Evolutionary conservation across 371 early-diverging fungal genomes (phyloP).

Genomic region (Lichtheimia ramosa): DNA sequence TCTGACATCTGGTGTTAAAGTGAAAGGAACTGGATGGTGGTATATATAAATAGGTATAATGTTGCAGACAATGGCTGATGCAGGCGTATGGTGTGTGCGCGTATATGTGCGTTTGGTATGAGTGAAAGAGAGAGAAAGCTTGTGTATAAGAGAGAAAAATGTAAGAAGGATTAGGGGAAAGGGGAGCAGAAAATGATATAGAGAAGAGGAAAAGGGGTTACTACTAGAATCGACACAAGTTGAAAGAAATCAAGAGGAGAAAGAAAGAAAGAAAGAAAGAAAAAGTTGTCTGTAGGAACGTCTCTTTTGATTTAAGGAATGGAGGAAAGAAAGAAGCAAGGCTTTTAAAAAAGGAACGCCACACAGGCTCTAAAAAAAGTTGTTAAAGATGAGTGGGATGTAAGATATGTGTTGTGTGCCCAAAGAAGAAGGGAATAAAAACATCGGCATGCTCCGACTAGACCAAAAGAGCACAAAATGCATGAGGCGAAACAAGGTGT

Average conservation of each 20-base stretch:
- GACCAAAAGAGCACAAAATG: constrained; percentile 3
- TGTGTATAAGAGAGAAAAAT: neutral
- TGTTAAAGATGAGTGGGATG: constrained; percentile 1
- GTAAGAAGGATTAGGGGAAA: constrained; percentile 3
- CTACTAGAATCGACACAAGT: neutral
- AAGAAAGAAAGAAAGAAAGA: constrained; percentile 10
- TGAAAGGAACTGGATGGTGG: neutral
- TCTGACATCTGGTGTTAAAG: constrained; percentile 4
- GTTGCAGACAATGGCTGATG: too few species aligned
- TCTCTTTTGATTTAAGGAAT: neutral
- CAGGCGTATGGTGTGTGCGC: too few species aligned
- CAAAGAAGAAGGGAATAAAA: constrained; percentile 6
- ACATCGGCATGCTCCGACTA: neutral
- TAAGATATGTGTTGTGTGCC: neutral
- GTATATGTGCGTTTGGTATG: neutral
- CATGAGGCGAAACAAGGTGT: constrained; percentile 1
- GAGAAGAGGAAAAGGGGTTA: neutral
- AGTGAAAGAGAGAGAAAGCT: neutral
- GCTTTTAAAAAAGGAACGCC: constrained; percentile 10
- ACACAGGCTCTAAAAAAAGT: neutral
- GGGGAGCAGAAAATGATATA: constrained; percentile 2
- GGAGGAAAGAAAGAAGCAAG: constrained; percentile 5
- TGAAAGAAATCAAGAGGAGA: constrained; percentile 3
- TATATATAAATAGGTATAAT: neutral
- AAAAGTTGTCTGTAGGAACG: neutral